Conservation (phyloP, 352 stramenopile genomes). For the Globisporangium emineosum region DNA sequence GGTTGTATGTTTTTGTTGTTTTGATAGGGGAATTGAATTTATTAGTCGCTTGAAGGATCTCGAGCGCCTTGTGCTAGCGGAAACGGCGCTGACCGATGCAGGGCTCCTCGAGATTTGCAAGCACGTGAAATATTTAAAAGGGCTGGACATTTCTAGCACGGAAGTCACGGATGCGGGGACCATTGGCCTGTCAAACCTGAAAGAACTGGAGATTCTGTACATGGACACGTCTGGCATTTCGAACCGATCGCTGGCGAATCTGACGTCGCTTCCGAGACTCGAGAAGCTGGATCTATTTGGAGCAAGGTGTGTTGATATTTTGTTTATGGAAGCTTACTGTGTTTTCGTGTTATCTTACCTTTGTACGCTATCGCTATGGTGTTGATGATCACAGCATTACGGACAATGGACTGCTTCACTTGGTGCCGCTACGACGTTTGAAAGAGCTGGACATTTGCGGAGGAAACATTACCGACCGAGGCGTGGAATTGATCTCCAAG, state of each 20-base stretch:
- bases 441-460: slow-evolving; percentile 67
- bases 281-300: slow-evolving; percentile 73
- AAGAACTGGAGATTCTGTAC: slow-evolving; percentile 51
- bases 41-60: slow-evolving; percentile 53
- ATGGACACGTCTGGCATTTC: slow-evolving; percentile 68
- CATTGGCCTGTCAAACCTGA: slow-evolving; percentile 42
- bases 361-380: neutral
- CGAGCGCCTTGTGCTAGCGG: slow-evolving; percentile 51
- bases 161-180: slow-evolving; percentile 65
- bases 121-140: slow-evolving; percentile 31
- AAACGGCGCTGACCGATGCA: slow-evolving; percentile 61
- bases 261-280: slow-evolving; percentile 51
- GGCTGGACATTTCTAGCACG: slow-evolving; percentile 66
- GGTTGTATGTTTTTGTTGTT: neutral
- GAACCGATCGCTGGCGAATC: slow-evolving; percentile 50
- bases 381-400: slow-evolving; percentile 36
- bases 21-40: slow-evolving; percentile 54
- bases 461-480: slow-evolving; percentile 62
- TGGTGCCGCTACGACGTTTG: slow-evolving; percentile 46
- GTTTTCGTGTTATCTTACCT: neutral
- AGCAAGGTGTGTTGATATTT: slow-evolving; percentile 39
- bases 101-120: slow-evolving; percentile 63
- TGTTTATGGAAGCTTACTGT: no score
- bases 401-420: slow-evolving; percentile 64
- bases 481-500: slow-evolving; percentile 73